phyloP scores from a whole-genome alignment of 2,329 filamentous ascomycete species.

The Aspergillus udagawae region DNA sequence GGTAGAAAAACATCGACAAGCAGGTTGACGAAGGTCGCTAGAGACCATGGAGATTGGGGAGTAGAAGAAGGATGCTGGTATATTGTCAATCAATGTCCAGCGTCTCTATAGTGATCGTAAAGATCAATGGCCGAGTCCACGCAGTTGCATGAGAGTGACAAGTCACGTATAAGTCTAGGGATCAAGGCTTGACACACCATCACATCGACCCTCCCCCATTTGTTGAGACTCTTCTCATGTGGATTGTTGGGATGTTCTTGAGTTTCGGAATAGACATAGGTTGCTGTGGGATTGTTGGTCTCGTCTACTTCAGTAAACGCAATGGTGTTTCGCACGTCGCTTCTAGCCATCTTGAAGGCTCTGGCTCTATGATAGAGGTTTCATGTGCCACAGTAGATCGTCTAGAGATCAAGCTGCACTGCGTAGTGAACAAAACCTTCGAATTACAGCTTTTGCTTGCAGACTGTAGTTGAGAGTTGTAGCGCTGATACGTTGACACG shows the following conservation, averaged over 20 bases:
- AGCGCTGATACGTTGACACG: not conserved
- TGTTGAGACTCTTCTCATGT: constrained; percentile 6
- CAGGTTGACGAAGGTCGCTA: constrained; percentile 29
- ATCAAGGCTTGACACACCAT: constrained; percentile 23
- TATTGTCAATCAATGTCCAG: not conserved
- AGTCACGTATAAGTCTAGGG: not conserved
- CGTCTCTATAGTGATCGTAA: not conserved
- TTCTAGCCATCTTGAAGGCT: constrained; percentile 11
- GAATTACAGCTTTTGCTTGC: not conserved
- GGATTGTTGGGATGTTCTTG: not conserved
- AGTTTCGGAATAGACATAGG: constrained; percentile 45
- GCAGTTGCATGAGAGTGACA: not conserved
- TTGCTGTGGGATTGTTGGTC: constrained; percentile 46
- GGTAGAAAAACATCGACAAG: constrained; percentile 74
- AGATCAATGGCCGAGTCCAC: not conserved
- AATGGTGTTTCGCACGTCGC: constrained; percentile 11
- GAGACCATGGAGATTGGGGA: constrained; percentile 20
- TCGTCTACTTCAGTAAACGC: constrained; percentile 45
- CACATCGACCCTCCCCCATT: constrained; percentile 44
- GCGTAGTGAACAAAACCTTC: not conserved
- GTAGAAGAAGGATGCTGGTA: constrained; percentile 14
- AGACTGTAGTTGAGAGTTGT: not conserved
- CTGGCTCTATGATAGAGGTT: not conserved
- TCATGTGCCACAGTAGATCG: not conserved
- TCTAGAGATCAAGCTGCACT: not conserved